Base-by-base conservation (phyloP, 192 early-diverging fungal species). In the Thamnidium elegans region DNA sequence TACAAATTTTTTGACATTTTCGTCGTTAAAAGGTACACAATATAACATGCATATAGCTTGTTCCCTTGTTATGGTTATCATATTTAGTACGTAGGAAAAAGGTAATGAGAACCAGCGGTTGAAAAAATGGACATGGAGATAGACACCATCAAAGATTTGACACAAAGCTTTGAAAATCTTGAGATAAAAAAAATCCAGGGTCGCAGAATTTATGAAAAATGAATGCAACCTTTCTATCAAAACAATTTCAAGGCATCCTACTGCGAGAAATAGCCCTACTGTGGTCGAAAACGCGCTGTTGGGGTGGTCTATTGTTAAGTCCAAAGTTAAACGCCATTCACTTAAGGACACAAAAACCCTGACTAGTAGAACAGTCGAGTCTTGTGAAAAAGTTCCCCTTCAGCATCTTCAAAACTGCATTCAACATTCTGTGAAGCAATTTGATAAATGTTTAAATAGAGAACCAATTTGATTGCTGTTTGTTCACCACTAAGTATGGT, bases 271-370 rank as follows among this genome's bases (percentile, higher is more conserved):
- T n/a, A n/a, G n/a, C n/a, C n/a, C n/a, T n/a, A n/a, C n/a, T n/a
- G n/a, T n/a, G n/a, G n/a, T n/a, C n/a, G n/a, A n/a, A n/a, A n/a
- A n/a, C n/a, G n/a, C n/a, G n/a, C n/a, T n/a, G n/a, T n/a, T n/a
- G n/a, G n/a, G n/a, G n/a, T n/a, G n/a, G n/a, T n/a, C n/a, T n/a
- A 60, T 56, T 44, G 39, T 72, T 23, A 66, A 66, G 45, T 23
- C n/a, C 32, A 55, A 55, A 44, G 44, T 65, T 42, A 65, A 55
- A 30, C 51, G 51, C 17, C 19, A 30, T 36, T 44, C 19, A 13
- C 53, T 55, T 32, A 34, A 36, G 34, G 34, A 36, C 34, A 36
- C 34, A 36, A 8, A 55, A 15, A 8, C 55, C n/a, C 8, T 1
- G 15, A 15, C 42, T 44, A 44, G 2, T 45, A 39, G 39, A 59